Conservation (phyloP, 148 eudicot species). For the Dianthus caryophyllus region DNA sequence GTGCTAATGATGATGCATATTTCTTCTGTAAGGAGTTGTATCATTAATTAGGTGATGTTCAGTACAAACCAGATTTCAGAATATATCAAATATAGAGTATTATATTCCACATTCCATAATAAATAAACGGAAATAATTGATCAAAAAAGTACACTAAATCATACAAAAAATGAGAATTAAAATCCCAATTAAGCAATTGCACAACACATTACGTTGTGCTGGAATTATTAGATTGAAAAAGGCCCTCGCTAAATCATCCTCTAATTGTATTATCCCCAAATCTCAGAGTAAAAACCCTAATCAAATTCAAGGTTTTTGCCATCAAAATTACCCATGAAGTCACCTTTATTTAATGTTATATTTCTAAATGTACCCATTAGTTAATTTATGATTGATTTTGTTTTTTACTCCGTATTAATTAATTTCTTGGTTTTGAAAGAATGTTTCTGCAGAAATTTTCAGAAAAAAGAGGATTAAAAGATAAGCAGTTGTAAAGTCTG, state of each 20-base stretch:
- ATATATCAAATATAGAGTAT: too few relatives aligned
- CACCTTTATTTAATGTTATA: too few relatives aligned
- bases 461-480: conserved; percentile 35
- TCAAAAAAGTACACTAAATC: not conserved
- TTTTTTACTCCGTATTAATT: too few relatives aligned
- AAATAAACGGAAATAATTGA: too few relatives aligned
- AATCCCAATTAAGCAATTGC: conserved; percentile 19
- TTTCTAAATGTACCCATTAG: too few relatives aligned
- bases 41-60: too few relatives aligned
- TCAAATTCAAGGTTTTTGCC: conserved; percentile 3
- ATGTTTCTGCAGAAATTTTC: conserved; percentile 24
- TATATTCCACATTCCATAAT: too few relatives aligned
- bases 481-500: conserved; percentile 12
- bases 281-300: conserved; percentile 10
- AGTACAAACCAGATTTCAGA: too few relatives aligned
- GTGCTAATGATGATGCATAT: too few relatives aligned
- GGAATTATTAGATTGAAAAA: conserved; percentile 24
- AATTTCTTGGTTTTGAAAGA: not conserved
- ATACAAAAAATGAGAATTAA: conserved; percentile 14
- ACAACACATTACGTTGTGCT: conserved; percentile 17
- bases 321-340: not conserved
- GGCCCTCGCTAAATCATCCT: conserved; percentile 24
- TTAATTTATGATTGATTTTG: too few relatives aligned
- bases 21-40: too few relatives aligned
- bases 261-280: conserved; percentile 10